Conservation (phyloP, 1,139 yeast species). For the Candida dubliniensis region DNA sequence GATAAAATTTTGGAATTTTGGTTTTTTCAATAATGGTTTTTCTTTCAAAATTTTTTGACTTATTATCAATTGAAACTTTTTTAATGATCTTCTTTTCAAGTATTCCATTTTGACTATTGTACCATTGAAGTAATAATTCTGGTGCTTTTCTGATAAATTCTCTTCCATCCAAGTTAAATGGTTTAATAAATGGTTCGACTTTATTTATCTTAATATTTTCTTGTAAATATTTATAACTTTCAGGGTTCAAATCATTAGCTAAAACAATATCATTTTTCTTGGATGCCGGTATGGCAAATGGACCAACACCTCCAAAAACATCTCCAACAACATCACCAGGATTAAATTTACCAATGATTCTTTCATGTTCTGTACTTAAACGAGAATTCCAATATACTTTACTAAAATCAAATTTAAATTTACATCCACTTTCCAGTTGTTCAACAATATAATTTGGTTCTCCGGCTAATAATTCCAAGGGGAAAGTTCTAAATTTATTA, state of each 20-base stretch:
- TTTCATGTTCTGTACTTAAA: slow-evolving; percentile 87
- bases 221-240: slow-evolving; percentile 67
- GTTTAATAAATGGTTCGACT: slow-evolving; percentile 56
- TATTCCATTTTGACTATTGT: slow-evolving; percentile 16
- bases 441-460: slow-evolving; percentile 70
- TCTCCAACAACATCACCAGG: slow-evolving; percentile 80
- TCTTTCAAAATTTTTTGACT: slow-evolving; percentile 22
- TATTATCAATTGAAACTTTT: slow-evolving; percentile 31
- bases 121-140: slow-evolving; percentile 44
- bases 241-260: slow-evolving; percentile 94
- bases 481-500: slow-evolving; percentile 85
- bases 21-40: slow-evolving; percentile 30
- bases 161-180: slow-evolving; percentile 80
- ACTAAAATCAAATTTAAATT: slow-evolving; percentile 82
- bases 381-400: slow-evolving; percentile 98
- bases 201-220: slow-evolving; percentile 68
- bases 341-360: slow-evolving; percentile 64
- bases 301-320: slow-evolving; percentile 99
- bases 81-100: slow-evolving; percentile 32
- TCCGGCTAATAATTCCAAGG: slow-evolving; percentile 93
- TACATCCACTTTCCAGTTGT: slow-evolving; percentile 86
- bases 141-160: slow-evolving; percentile 70
- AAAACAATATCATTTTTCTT: slow-evolving; percentile 75
- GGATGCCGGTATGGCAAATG: slow-evolving; percentile 96
- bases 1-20: slow-evolving; percentile 57